These are phyloP conservation scores for Teratosphaeria pseudoeucalypti DNA, from an alignment of 2,329 filamentous ascomycete species.

Conservation along the genomic window DNA sequence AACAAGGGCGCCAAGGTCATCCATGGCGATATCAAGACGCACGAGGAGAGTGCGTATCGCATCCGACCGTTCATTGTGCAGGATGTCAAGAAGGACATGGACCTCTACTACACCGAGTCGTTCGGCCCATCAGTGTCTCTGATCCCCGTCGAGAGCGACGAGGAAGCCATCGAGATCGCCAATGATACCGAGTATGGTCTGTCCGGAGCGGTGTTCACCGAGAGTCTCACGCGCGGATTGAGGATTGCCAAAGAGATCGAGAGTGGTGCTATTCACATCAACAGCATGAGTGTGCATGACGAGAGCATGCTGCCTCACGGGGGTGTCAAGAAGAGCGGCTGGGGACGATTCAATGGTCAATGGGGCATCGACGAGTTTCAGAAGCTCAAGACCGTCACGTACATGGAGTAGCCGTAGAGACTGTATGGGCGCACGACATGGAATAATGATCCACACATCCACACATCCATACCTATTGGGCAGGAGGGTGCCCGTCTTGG, in stretches of 20 bases:
- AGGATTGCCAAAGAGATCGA: conserved; percentile 40
- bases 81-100: conserved; percentile 60
- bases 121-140: conserved; percentile 68
- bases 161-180: conserved; percentile 61
- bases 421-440: background rate
- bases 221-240: conserved; percentile 45
- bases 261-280: conserved; percentile 49
- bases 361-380: conserved; percentile 40
- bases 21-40: conserved; percentile 34
- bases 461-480: background rate
- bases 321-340: conserved; percentile 40
- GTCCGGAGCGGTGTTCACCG: conserved; percentile 60
- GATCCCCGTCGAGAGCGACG: conserved; percentile 54
- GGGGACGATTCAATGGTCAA: conserved; percentile 36
- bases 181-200: conserved; percentile 79
- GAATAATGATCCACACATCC: background rate
- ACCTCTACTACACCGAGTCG: conserved; percentile 62
- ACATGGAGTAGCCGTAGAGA: conserved; percentile 10
- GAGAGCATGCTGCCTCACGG: conserved; percentile 39
- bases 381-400: conserved; percentile 26
- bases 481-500: background rate
- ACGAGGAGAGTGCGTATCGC: conserved; percentile 20
- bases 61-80: conserved; percentile 59
- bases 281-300: conserved; percentile 42
- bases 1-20: conserved; percentile 49